These are phyloP conservation scores for Calonectria multiphialidica DNA, from an alignment of 2,329 filamentous ascomycete species.

Conservation along the genomic window DNA sequence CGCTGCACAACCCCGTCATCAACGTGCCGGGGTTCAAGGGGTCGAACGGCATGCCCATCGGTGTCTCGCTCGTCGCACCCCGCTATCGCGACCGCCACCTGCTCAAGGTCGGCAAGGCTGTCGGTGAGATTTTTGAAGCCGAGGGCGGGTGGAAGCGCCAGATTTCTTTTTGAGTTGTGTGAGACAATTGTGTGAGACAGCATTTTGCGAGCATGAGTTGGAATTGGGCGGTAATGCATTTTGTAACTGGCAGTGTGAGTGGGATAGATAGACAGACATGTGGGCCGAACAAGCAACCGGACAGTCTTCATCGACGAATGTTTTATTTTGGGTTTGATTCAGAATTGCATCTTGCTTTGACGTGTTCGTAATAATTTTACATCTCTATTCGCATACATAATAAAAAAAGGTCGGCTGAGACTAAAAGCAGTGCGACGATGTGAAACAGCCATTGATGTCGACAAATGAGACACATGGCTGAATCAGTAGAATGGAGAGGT, in stretches of 20 bases:
- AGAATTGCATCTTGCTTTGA: background rate
- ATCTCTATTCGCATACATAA: background rate
- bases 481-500: background rate
- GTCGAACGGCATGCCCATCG: slow-evolving; percentile 66
- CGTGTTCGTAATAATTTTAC: background rate
- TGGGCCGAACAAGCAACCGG: background rate
- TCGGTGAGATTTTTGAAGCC: slow-evolving; percentile 50
- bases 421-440: background rate
- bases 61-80: slow-evolving; percentile 64
- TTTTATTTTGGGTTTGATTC: background rate
- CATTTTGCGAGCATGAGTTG: background rate
- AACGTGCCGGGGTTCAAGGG: slow-evolving; percentile 74
- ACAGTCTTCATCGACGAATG: background rate
- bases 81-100: slow-evolving; percentile 61
- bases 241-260: background rate
- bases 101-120: slow-evolving; percentile 54
- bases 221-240: background rate
- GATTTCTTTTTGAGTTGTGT: slow-evolving; percentile 6
- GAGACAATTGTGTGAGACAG: background rate
- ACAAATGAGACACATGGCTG: background rate
- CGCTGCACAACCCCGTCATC: slow-evolving; percentile 71
- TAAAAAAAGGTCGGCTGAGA: background rate
- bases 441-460: background rate
- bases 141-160: slow-evolving; percentile 45
- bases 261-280: slow-evolving; percentile 19